Evolutionary conservation across 352 stramenopile species (phyloP).

Genomic region (Phytophthora colocasiae): DNA sequence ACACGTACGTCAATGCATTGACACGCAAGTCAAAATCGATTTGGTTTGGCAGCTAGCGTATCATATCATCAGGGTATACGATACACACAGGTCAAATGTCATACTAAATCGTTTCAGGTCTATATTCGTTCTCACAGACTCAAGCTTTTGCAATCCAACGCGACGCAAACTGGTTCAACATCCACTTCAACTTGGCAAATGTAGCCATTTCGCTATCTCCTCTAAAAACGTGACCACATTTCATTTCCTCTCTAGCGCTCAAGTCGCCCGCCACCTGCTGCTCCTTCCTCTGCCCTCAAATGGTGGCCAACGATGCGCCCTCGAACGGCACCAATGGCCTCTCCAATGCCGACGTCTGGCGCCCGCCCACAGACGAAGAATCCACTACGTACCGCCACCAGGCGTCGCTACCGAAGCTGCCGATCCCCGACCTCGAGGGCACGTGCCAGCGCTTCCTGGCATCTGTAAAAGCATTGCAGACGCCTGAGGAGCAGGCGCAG

Average conservation of each 20-base stretch:
- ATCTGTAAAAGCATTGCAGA: constrained; percentile 80
- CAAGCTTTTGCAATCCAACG: constrained; percentile 7
- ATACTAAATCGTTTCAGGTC: neutral
- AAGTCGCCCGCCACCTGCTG: neutral
- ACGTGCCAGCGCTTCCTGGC: constrained; percentile 82
- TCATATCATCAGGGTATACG: no score
- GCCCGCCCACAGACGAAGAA: constrained; percentile 38
- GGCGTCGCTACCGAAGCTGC: constrained; percentile 77
- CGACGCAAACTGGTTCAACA: constrained; percentile 12
- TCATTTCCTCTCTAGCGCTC: constrained; percentile 2
- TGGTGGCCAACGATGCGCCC: constrained; percentile 23
- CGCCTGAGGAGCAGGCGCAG: constrained; percentile 60
- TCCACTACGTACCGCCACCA: constrained; percentile 83
- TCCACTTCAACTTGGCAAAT: constrained; percentile 10
- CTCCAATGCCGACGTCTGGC: constrained; percentile 20
- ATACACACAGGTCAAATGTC: no score
- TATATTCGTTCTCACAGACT: constrained; percentile 4
- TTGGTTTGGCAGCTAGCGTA: no score
- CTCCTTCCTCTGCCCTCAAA: neutral
- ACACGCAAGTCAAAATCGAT: constrained; percentile 4
- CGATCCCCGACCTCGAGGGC: constrained; percentile 84
- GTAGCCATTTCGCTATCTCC: constrained; percentile 6
- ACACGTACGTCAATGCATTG: neutral
- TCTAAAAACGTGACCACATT: neutral
- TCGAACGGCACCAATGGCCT: neutral